Evolutionary conservation across 108 stramenopile genomes (phyloP), one percentile per base, ranked within the genome.

Genomic region (Fragilaria crotonensis): DNA sequence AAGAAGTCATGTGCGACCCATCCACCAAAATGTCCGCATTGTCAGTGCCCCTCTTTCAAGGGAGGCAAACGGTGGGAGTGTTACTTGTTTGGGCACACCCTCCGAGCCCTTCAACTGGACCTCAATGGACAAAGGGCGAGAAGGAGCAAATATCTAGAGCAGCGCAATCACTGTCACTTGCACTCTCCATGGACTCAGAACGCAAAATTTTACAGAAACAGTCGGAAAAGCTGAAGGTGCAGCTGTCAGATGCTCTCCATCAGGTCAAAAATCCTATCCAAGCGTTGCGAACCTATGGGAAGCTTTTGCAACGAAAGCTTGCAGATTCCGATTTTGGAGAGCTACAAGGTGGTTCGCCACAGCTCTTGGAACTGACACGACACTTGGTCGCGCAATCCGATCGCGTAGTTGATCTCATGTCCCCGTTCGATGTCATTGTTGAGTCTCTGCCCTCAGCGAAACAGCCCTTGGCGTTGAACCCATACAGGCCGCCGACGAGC

Each of bases 201-300:
- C 79, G 77, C 2, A 63, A 60, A 31, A 50, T 64, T 0, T 48
- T 80, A 20, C 71, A 63, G 19, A 52, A 69, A 30, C 72, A 81
- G 63, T 74, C 74, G 23, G 73, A 81, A 3, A 52, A 62, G 45
- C 60, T 89, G 28, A 66, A 68, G 30, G 54, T 73, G 20, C 71
- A 83, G 3, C 65, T 93, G 52, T 82, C 86, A 0, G 81, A 93
- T 57, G 74, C 72, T 41, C 59, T 93, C 32, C 91, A 93, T 68
- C 91, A 93, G 61, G 76, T 93, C n/a, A 93, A 89, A 69, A 89
- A 87, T 71, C 91, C 91, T 0, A 25, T 93, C 25, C 91, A 93
- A 65, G 91, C 91, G 0, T 58, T 93, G 45, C 52, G 87, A 48
- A 89, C 91, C 4, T 93, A 79, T 72, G 78, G 81, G 3, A 93